These are phyloP conservation scores for Bromus sterilis DNA, from an alignment of 176 grass and related monocot genomes.

Conservation along the genomic window DNA sequence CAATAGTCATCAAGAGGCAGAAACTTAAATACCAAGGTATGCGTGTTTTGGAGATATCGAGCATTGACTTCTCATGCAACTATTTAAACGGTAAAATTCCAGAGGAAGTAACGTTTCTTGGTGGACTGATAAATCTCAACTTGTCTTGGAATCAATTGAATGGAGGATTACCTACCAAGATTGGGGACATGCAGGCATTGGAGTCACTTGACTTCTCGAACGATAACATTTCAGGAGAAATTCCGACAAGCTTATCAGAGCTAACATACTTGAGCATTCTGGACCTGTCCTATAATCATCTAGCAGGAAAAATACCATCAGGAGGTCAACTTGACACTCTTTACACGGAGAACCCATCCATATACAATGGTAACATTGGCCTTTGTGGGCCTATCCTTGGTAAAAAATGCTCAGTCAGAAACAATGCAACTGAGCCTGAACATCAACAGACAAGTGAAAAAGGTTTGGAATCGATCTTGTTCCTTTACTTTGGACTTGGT, in stretches of 20 bases:
- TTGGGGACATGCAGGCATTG: constrained; percentile 12
- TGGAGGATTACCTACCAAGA: not conserved
- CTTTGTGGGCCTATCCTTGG: constrained; percentile 19
- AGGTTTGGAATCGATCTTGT: no score
- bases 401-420: constrained; percentile 15
- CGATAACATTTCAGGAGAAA: constrained; percentile 22
- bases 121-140: not conserved
- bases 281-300: constrained; percentile 37
- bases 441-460: no score
- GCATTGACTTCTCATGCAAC: not conserved
- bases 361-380: constrained; percentile 19
- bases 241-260: not conserved
- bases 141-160: not conserved
- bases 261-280: constrained; percentile 20
- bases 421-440: no score
- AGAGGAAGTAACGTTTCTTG: not conserved
- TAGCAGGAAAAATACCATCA: constrained; percentile 21
- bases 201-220: constrained; percentile 39
- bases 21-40: not conserved
- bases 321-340: constrained; percentile 39
- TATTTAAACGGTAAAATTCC: not conserved
- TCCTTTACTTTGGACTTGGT: not conserved
- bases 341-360: not conserved
- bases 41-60: not conserved
- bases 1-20: not conserved